Conservation (phyloP, 148 eudicot species). For the Fagopyrum homotropicum region DNA sequence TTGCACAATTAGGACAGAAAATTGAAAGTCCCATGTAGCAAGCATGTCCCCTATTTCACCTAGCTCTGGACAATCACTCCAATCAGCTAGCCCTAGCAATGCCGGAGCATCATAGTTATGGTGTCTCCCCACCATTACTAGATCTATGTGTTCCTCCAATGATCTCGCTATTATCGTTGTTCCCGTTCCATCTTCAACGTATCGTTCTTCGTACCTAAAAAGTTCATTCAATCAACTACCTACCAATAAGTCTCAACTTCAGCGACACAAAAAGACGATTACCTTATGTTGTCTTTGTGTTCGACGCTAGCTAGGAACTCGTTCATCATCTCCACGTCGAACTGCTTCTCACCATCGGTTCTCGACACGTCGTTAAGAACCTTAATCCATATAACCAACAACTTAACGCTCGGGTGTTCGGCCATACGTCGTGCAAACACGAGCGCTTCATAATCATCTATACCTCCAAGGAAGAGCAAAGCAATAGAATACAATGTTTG, state of each 20-base stretch:
- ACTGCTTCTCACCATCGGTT: neutral
- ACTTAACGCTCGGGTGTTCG: constrained; percentile 19
- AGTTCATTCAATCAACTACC: no score
- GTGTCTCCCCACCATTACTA: constrained; percentile 28
- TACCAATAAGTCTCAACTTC: no score
- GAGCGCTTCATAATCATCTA: constrained; percentile 34
- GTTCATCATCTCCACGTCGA: constrained; percentile 17
- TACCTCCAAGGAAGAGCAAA: constrained; percentile 34
- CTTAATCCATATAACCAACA: constrained; percentile 21
- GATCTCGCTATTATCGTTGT: constrained; percentile 18
- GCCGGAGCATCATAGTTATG: constrained; percentile 20
- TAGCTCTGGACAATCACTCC: constrained; percentile 32
- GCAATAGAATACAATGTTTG: constrained; percentile 13
- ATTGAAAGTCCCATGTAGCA: constrained; percentile 16
- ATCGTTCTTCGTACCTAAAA: constrained; percentile 12
- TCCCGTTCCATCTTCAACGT: constrained; percentile 23
- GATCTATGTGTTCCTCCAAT: constrained; percentile 22
- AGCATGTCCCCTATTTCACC: constrained; percentile 31
- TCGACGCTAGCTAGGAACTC: constrained; percentile 8
- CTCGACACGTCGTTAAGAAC: neutral
- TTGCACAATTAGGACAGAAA: constrained; percentile 7
- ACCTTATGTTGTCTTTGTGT: constrained; percentile 6
- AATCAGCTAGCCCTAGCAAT: constrained; percentile 19
- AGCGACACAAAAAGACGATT: neutral
- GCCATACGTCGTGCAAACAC: constrained; percentile 26